Evolutionary conservation across 495 filamentous ascomycete species (phyloP), one percentile per base, ranked within the genome.

Genomic region (Monascus purpureus): DNA sequence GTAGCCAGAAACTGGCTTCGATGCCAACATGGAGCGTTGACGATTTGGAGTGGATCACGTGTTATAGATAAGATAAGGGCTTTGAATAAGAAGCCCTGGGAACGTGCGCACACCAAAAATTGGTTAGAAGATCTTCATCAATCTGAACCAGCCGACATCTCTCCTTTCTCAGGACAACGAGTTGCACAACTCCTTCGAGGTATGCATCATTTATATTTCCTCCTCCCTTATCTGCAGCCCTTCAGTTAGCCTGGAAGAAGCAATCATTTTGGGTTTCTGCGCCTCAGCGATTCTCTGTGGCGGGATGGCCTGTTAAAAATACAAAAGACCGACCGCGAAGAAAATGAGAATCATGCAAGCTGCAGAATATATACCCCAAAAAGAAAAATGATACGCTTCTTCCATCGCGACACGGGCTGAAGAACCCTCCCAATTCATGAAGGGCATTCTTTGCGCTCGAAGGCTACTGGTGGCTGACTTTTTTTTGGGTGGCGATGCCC

Each of bases 381-480:
- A 25, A 15, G 27, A 28, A 51, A 34, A 42, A 55, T 67, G 81
- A 85, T 75, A 86, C 80, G 75, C 76, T 65, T 72, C 72, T 69
- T 69, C 71, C 66, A 65, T 66, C 61, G 59, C 73, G 72, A 65
- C 73, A 67, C 53, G 82, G 84, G 83, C 82, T 77, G 79, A 80
- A 88, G 82, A 93, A 87, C 84, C 85, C 80, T 83, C 69, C 52
- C 59, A 22, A 4, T 65, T 55, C 63, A 72, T 42, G 41, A 49
- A 56, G 83, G 84, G 84, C 82, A 92, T 83, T 90, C 83, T 92
- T 81, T 78, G 67, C 64, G 82, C 82, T 88, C 77, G 60, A 61
- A 49, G 75, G 77, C 78, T 71, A 73, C 66, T 76, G 70, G 75
- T 78, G 77, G 80, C 83, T 93, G 78, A 88, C 71, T 55, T 49